phyloP scores from a whole-genome alignment of 2,329 filamentous ascomycete species.

The Exophiala sp. region DNA sequence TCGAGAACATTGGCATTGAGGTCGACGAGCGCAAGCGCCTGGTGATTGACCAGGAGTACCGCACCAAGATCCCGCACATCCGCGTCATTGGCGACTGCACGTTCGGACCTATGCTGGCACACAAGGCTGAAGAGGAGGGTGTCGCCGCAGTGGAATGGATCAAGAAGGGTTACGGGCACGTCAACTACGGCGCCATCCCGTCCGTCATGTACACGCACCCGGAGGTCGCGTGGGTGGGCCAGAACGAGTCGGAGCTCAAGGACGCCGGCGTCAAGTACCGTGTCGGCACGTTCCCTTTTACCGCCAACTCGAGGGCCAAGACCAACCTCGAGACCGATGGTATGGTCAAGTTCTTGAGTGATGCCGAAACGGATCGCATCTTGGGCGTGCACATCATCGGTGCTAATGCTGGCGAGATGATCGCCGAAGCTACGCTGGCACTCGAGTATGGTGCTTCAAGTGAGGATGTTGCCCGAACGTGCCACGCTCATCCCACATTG shows the following conservation, averaged over 20 bases:
- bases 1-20: conserved; percentile 92
- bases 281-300: conserved; percentile 92
- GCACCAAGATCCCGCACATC: conserved; percentile 95
- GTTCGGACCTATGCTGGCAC: conserved; percentile 97
- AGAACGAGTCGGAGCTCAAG: conserved; percentile 96
- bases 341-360: conserved; percentile 93
- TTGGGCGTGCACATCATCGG: conserved; percentile 96
- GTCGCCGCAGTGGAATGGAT: conserved; percentile 96
- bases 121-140: conserved; percentile 98
- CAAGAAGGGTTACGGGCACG: conserved; percentile 95
- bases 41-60: conserved; percentile 97
- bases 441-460: conserved; percentile 94
- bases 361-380: conserved; percentile 93
- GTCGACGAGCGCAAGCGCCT: conserved; percentile 89
- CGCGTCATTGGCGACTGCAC: conserved; percentile 94
- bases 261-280: conserved; percentile 85
- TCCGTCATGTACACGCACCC: conserved; percentile 99
- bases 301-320: conserved; percentile 97
- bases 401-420: conserved; percentile 97
- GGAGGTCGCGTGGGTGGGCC: conserved; percentile 97
- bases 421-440: conserved; percentile 91
- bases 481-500: conserved; percentile 93
- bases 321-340: conserved; percentile 96
- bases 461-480: conserved; percentile 91
- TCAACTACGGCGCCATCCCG: conserved; percentile 97